Evolutionary conservation across 2,329 filamentous ascomycete genomes (phyloP), one percentile per base, ranked within the genome.

Genomic region (Xylariales sp.): DNA sequence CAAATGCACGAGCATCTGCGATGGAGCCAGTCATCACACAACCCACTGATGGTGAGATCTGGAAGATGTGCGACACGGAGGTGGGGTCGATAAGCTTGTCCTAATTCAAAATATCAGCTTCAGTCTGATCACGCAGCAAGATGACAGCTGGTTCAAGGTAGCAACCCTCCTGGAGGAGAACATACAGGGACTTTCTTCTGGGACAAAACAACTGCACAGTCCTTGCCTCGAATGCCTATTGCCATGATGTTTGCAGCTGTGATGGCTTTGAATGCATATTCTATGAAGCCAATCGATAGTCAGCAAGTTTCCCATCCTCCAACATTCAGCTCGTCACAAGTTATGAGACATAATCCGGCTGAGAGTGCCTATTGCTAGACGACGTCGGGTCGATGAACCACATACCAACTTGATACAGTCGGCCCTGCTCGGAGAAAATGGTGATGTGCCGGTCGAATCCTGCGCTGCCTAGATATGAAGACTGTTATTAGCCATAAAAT

Each of bases 251-350:
- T 97, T 53, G 93, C 93, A 45, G 93, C 91, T 53, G 93, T 98
- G 69, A 98, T 98, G 42, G 93, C 93, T 75, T 98, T 98, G 83
- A 98, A 98, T 55, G 93, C 93, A 91, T 98, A 98, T 78, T 98
- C 93, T 97, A 62, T 25, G 14, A 20, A 12, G n/a, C n/a, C n/a
- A n/a, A n/a, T n/a, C n/a, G n/a, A n/a, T n/a, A n/a, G n/a, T n/a
- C n/a, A n/a, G n/a, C n/a, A n/a, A n/a, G n/a, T n/a, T n/a, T n/a
- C n/a, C n/a, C n/a, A n/a, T n/a, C n/a, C n/a, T n/a, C n/a, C n/a
- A n/a, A n/a, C n/a, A n/a, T n/a, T n/a, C n/a, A n/a, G n/a, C n/a
- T n/a, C n/a, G n/a, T n/a, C n/a, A n/a, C n/a, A n/a, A n/a, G n/a
- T n/a, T n/a, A n/a, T n/a, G n/a, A n/a, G n/a, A n/a, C n/a, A n/a